Percentiles rank a stretch among this genome's conserved stretches.
Conservation (phyloP, 2,329 filamentous ascomycete genomes). For the Furcasterigmium furcatum region DNA sequence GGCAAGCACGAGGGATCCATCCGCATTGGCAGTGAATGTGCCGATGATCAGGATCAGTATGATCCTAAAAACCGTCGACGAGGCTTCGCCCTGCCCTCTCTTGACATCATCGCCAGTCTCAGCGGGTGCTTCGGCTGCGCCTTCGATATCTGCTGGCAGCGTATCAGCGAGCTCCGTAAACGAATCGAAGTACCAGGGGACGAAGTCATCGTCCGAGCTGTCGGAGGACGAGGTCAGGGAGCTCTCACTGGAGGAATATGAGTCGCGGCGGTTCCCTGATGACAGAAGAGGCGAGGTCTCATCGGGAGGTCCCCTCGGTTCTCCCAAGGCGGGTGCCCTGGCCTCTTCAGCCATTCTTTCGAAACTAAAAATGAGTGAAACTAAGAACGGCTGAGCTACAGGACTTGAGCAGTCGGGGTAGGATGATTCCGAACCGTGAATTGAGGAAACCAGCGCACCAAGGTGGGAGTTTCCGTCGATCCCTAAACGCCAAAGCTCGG, state of each 20-base stretch:
- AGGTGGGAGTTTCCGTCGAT: no score
- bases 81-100: background rate
- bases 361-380: no score
- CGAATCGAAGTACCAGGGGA: background rate
- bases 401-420: no score
- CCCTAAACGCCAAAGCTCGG: no score
- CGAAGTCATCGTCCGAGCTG: background rate
- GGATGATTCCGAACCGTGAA: no score
- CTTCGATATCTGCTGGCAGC: background rate
- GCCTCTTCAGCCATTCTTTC: no score
- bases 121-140: no score
- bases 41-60: background rate
- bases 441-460: no score
- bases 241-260: background rate
- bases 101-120: background rate
- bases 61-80: background rate
- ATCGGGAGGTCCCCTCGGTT: no score
- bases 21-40: constrained; percentile 60
- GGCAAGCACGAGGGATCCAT: constrained; percentile 62
- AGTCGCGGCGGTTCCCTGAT: background rate
- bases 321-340: no score
- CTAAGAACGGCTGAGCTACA: no score
- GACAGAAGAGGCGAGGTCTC: background rate
- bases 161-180: background rate
- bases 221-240: background rate